Evolutionary conservation across 176 grass and related monocot genomes (phyloP).

Genomic region (Rhynchospora breviuscula): DNA sequence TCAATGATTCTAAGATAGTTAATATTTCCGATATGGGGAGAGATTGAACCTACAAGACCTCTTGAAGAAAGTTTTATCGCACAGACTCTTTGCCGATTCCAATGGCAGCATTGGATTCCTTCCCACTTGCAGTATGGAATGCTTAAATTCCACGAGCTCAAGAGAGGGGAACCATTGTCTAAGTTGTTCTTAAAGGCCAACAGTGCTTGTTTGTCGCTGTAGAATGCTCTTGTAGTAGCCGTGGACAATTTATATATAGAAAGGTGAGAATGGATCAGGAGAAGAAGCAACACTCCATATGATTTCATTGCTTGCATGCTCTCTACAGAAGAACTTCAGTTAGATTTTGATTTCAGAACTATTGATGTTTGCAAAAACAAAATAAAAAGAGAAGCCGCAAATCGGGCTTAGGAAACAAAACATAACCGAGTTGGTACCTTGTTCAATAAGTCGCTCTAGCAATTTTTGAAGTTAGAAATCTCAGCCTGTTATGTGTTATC

Average conservation of each 20-base stretch:
- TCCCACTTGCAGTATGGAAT: conserved; percentile 32
- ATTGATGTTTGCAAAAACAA: background rate
- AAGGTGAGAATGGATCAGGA: background rate
- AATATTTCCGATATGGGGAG: conserved; percentile 21
- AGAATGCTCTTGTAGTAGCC: background rate
- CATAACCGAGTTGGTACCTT: too few species aligned
- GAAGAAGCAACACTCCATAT: background rate
- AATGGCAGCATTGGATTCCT: background rate
- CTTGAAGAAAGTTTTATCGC: conserved; percentile 19
- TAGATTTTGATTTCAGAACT: background rate
- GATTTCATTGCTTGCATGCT: background rate
- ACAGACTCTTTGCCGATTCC: background rate
- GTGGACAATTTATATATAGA: background rate
- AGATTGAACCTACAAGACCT: conserved; percentile 23
- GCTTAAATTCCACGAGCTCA: conserved; percentile 40
- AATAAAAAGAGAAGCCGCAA: too few species aligned
- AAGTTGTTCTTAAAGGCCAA: conserved; percentile 7
- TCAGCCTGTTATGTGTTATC: too few species aligned
- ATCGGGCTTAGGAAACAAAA: too few species aligned
- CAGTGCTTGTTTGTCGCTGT: background rate
- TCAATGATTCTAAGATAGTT: background rate
- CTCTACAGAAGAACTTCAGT: background rate
- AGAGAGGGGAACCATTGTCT: background rate
- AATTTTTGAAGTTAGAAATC: too few species aligned
- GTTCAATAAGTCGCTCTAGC: too few species aligned